Conservation (phyloP, 805 yeast species). For the Yarrowia divulgata region DNA sequence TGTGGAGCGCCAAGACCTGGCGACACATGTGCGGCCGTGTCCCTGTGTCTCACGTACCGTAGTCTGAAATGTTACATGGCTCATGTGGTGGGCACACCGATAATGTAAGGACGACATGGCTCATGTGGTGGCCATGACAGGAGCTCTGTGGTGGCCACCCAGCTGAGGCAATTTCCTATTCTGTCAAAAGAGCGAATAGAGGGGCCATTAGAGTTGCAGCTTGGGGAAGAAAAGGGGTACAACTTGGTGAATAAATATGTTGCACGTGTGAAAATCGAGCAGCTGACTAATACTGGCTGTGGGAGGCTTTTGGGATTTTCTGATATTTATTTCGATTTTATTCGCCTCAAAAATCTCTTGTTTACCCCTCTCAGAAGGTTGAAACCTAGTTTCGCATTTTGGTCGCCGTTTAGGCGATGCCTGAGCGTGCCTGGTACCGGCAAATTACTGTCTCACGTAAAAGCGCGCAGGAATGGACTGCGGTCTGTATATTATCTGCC, state of each 20-base stretch:
- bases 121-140: background rate
- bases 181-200: background rate
- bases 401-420: too few relatives aligned
- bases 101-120: background rate
- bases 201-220: constrained; percentile 4
- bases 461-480: background rate
- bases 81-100: constrained; percentile 5
- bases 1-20: constrained; percentile 6
- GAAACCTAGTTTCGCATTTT: too few relatives aligned
- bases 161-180: background rate
- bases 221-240: background rate
- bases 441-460: background rate
- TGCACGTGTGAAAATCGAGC: too few relatives aligned
- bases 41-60: constrained; percentile 1
- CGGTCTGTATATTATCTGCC: too few relatives aligned
- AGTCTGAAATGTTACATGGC: background rate
- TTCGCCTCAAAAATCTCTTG: too few relatives aligned
- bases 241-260: too few relatives aligned
- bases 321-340: too few relatives aligned
- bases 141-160: background rate
- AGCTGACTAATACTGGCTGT: too few relatives aligned
- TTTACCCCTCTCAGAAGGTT: too few relatives aligned
- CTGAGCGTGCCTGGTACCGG: too few relatives aligned
- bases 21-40: background rate
- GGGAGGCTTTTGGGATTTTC: too few relatives aligned